Percentiles rank a stretch among this genome's conserved stretches.
phyloP scores from a whole-genome alignment of 2,329 filamentous ascomycete genomes.

The Colletotrichum limetticola region DNA sequence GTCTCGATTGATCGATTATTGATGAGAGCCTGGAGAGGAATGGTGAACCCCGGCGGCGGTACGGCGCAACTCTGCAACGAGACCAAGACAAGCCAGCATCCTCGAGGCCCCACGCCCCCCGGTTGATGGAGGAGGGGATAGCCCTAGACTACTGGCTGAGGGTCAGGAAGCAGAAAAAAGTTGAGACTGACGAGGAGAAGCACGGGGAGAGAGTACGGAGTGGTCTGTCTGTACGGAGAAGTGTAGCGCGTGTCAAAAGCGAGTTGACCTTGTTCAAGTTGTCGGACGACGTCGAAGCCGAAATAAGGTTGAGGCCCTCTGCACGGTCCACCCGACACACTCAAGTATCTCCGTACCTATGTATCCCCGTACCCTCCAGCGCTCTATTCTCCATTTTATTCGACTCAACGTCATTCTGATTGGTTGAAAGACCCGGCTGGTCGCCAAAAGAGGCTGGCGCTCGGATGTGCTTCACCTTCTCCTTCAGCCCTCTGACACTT shows the following conservation, averaged over 20 bases:
- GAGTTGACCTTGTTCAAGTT: conserved; percentile 17
- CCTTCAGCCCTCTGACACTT: conserved; percentile 42
- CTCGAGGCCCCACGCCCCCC: not conserved
- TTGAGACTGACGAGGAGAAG: conserved; percentile 17
- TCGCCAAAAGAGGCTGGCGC: conserved; percentile 21
- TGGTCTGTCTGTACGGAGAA: too few relatives aligned
- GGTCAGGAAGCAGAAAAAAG: not conserved
- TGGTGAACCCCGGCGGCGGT: too few relatives aligned
- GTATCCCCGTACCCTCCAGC: too few relatives aligned
- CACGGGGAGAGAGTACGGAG: too few relatives aligned
- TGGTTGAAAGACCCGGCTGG: not conserved
- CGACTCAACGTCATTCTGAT: not conserved
- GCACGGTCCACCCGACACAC: conserved; percentile 3
- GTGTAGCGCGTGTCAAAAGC: conserved; percentile 24
- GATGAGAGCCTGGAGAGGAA: not conserved
- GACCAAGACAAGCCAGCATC: not conserved
- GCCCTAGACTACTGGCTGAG: not conserved
- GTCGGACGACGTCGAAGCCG: conserved; percentile 45
- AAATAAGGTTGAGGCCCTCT: conserved; percentile 45
- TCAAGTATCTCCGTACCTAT: not conserved
- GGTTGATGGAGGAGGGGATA: not conserved
- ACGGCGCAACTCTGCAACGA: conserved; percentile 12
- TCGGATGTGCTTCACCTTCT: conserved; percentile 42
- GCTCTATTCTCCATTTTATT: conserved; percentile 36
- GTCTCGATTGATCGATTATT: not conserved